Conservation (phyloP, 1,284 basidiomycete species). For the Sphagnurus paluster region DNA sequence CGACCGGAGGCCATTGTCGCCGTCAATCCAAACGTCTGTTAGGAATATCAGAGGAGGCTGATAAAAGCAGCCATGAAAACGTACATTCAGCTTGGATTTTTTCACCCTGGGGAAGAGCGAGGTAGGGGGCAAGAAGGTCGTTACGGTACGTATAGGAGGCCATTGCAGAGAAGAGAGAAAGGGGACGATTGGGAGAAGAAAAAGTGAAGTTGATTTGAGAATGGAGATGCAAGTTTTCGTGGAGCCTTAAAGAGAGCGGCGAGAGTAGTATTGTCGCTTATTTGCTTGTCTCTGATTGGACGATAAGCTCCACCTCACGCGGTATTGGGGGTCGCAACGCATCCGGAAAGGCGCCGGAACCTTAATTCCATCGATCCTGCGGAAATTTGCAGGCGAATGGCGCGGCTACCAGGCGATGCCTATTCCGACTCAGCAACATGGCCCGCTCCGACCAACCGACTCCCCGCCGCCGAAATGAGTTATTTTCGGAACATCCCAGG, state of each 20-base stretch:
- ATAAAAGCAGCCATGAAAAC: conserved; percentile 26
- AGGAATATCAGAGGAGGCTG: conserved; percentile 22
- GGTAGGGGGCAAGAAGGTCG: conserved; percentile 86
- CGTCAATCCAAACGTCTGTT: conserved; percentile 94
- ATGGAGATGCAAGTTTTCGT: conserved; percentile 18
- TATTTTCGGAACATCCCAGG: background rate
- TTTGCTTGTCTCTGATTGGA: conserved; percentile 40
- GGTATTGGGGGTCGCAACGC: conserved; percentile 6
- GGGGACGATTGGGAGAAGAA: conserved; percentile 13
- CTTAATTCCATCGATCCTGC: conserved; percentile 12
- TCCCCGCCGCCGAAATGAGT: background rate
- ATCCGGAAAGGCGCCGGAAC: conserved; percentile 22
- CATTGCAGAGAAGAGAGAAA: background rate
- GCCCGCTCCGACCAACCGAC: background rate
- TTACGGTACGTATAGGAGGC: conserved; percentile 54
- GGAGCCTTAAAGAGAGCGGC: conserved; percentile 18
- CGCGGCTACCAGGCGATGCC: no score
- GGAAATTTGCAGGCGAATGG: conserved; percentile 6
- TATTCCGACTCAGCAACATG: background rate
- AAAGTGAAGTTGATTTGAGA: conserved; percentile 14
- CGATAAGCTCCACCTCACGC: conserved; percentile 32
- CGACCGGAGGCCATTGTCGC: conserved; percentile 87
- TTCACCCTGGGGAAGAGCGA: conserved; percentile 82
- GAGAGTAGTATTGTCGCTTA: conserved; percentile 30
- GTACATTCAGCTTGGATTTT: conserved; percentile 92